Base-by-base conservation (phyloP, 2,329 filamentous ascomycete genomes). In the Dryadomyces quercivorus region DNA sequence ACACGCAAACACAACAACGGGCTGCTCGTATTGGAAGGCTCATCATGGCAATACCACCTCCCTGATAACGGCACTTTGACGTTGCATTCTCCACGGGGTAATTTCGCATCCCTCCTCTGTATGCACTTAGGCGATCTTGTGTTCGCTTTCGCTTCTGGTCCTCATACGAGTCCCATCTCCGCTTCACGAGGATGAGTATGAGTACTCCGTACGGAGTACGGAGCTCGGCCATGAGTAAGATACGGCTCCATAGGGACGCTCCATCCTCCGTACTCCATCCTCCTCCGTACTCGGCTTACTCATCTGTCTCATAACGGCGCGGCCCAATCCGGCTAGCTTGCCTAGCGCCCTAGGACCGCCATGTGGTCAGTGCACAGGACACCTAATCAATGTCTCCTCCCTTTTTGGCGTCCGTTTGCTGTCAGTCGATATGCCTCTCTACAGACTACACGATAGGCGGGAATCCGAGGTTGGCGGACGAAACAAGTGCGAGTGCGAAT, bases 251-350 rank as follows among this genome's bases (percentile, higher is more conserved):
- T n/a, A n/a, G n/a, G n/a, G n/a, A n/a, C n/a, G n/a, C n/a, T n/a
- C n/a, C n/a, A n/a, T n/a, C n/a, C 26, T 31, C 26, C 26, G 26
- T 18, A 18, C 42, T 20, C 42, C 42, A 20, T 7, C 3, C 4
- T 5, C 16, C 42, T 18, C 47, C 47, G 20, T 36, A 20, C 18
- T n/a, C 31, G 0, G n/a, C n/a, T 8, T 22, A 50, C n/a, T 2
- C 18, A 31, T 40, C 18, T 6, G 52, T 49, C 26, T 40, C 40
- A 53, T 21, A 45, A 55, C 45, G 55, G 55, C 43, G 45, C 46
- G 16, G 38, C 60, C 77, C 46, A 42, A 44, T 51, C 40, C 31
- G 10, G 43, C 9, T 51, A 43, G 50, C 15, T 8, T 7, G 16
- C 26, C 16, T 21, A 15, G 20, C 6, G 38, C 26, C 4, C 48